Evolutionary conservation across 2,329 filamentous ascomycete genomes (phyloP).

Genomic region (Nothophoma quercina): DNA sequence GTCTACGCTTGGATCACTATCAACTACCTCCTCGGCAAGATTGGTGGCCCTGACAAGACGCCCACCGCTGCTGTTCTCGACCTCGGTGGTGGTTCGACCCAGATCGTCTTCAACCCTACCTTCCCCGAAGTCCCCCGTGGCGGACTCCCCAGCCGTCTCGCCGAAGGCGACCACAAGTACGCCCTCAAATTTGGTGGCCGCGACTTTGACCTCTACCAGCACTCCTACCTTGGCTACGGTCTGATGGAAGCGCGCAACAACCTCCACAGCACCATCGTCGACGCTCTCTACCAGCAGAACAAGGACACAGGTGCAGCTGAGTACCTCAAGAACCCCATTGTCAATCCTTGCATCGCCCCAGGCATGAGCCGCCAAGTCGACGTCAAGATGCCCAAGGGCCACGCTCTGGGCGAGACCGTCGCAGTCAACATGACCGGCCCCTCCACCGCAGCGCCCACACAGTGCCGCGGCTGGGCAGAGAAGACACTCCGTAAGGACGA

Average conservation of each 20-base stretch:
- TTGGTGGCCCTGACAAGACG: slow-evolving; percentile 87
- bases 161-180: slow-evolving; percentile 96
- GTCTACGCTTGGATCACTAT: slow-evolving; percentile 99
- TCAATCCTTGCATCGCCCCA: slow-evolving; percentile 86
- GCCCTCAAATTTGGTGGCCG: slow-evolving; percentile 87
- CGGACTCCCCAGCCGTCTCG: slow-evolving; percentile 84
- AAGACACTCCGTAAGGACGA: slow-evolving; percentile 88
- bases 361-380: slow-evolving; percentile 78
- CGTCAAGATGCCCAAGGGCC: slow-evolving; percentile 71
- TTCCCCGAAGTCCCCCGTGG: slow-evolving; percentile 77
- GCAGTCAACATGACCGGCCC: slow-evolving; percentile 91
- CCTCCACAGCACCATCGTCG: slow-evolving; percentile 78
- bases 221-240: slow-evolving; percentile 96
- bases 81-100: slow-evolving; percentile 93
- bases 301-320: slow-evolving; percentile 57
- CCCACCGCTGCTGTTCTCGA: slow-evolving; percentile 96
- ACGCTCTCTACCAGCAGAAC: slow-evolving; percentile 71
- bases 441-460: slow-evolving; percentile 74
- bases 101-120: slow-evolving; percentile 97
- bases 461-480: slow-evolving; percentile 90
- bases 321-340: slow-evolving; percentile 75
- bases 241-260: slow-evolving; percentile 93
- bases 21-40: slow-evolving; percentile 98
- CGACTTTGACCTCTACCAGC: slow-evolving; percentile 93
- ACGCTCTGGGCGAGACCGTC: slow-evolving; percentile 69